Percentiles rank a stretch among this genome's conserved stretches.
phyloP scores from a whole-genome alignment of 257 asterid species.

The Phtheirospermum japonicum region DNA sequence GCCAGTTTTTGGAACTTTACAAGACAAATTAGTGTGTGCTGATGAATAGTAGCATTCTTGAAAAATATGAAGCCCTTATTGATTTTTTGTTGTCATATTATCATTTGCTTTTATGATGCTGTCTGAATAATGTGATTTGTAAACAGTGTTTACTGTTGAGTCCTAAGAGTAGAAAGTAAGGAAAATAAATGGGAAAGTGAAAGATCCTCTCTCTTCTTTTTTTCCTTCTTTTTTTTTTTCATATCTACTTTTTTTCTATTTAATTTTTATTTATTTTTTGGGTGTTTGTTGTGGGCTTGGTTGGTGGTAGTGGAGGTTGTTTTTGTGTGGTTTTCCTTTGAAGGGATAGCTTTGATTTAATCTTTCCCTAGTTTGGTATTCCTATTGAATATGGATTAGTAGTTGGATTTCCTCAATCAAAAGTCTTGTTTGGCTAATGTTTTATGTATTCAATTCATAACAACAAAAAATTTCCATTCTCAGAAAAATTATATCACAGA shows the following conservation, averaged over 20 bases:
- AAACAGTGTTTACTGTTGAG: conserved; percentile 33
- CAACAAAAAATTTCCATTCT: conserved; percentile 22
- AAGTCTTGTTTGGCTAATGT: conserved; percentile 30
- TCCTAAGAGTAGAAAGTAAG: conserved; percentile 58
- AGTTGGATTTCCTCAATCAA: conserved; percentile 27
- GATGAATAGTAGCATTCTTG: background rate
- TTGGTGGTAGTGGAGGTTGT: conserved; percentile 97
- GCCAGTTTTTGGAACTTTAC: background rate
- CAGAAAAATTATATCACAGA: conserved; percentile 36
- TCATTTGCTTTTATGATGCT: conserved; percentile 36
- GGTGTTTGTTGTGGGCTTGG: conserved; percentile 43
- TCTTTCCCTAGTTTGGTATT: conserved; percentile 30
- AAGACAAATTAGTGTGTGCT: conserved; percentile 9
- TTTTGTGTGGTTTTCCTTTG: conserved; percentile 66
- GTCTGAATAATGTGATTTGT: conserved; percentile 33
- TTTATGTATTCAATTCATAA: conserved; percentile 7
- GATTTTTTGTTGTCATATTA: conserved; percentile 27
- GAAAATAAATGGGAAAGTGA: conserved; percentile 33
- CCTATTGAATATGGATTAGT: conserved; percentile 36
- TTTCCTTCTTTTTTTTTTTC: no score
- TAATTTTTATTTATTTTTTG: no score
- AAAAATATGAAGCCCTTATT: background rate
- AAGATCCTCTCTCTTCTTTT: conserved; percentile 24
- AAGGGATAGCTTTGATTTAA: conserved; percentile 55
- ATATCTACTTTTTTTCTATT: no score